Base-by-base conservation (phyloP, 2,329 filamentous ascomycete genomes). In the Leptographium galeiforme region DNA sequence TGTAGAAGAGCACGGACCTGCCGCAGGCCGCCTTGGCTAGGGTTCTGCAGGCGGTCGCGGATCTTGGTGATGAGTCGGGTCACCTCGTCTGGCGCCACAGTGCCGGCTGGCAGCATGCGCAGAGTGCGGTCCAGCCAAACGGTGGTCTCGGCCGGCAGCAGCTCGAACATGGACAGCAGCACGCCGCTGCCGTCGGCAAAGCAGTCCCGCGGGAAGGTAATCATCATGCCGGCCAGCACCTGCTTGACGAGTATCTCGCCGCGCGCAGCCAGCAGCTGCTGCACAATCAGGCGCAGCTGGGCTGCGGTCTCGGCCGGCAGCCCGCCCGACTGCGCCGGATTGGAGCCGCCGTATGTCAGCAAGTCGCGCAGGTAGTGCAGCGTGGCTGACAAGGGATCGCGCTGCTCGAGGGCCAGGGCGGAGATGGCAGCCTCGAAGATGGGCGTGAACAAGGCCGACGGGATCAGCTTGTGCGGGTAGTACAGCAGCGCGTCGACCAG, bases 191-290 rank as follows among this genome's bases (percentile, higher is more conserved):
- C 90, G 64, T 98, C 93, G 0, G 90, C 84, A 64, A 97, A 95
- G 70, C 90, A 96, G 67, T 97, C 93, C 45, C 87, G 81, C 0
- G 93, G 94, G 70, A 98, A 98, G 0, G 86, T 94, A 66, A 96
- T 96, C 91, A 98, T 97, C 90, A 98, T 95, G 56, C 93, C 93
- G 1, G 90, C 93, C 72, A 98, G 77, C 55, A 95, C 84, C 58
- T 90, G 86, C 68, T 95, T 91, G 8, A 93, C 84, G 33, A 98
- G 74, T 53, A 81, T 72, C 62, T 89, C 84, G 40, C 93, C 89
- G 58, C 89, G 82, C 1, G 75, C 71, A 2, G 76, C 59, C 30
- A 95, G 71, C 51, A 96, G 76, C 56, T 79, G 76, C 66, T 85
- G 87, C 55, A 97, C 85, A 8, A 84, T 78, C 38, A 75, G 74